phyloP scores from a whole-genome alignment of 768 basidiomycete genomes.

The Pleurotus djamor region DNA sequence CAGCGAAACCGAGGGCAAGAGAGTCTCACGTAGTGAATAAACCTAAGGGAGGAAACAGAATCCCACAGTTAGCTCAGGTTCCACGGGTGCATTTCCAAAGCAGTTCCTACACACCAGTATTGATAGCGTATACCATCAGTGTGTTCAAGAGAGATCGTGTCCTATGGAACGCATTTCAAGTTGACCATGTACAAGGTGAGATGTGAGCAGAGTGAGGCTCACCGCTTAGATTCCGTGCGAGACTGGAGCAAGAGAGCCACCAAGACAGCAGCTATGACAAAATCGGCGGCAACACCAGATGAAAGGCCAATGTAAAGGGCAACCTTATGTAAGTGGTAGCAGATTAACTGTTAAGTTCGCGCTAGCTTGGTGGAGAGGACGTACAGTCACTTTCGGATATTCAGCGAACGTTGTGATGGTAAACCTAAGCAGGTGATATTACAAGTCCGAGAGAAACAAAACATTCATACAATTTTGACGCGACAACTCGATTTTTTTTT shows the following conservation, averaged over 20 bases:
- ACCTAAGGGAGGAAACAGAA: slow-evolving; percentile 6
- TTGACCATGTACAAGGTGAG: no score
- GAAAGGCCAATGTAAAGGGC: neutral
- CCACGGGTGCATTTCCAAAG: no score
- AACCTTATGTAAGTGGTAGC: neutral
- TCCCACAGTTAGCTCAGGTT: neutral
- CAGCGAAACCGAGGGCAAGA: slow-evolving; percentile 8
- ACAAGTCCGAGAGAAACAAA: no score
- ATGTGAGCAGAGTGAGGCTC: neutral
- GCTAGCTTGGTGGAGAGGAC: no score
- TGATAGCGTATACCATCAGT: slow-evolving; percentile 46
- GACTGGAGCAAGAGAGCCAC: neutral
- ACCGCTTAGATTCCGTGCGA: neutral
- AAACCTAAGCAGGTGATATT: no score
- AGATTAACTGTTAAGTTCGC: neutral
- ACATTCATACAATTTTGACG: no score
- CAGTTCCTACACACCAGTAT: slow-evolving; percentile 36
- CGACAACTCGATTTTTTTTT: no score
- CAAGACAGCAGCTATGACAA: neutral
- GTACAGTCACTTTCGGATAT: no score
- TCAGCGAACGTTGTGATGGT: no score
- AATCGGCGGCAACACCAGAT: neutral
- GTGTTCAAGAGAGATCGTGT: slow-evolving; percentile 40
- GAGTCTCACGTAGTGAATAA: neutral
- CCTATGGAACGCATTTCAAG: neutral